Evolutionary conservation across 2,329 filamentous ascomycete genomes (phyloP), one percentile per base, ranked within the genome.

Genomic region (Aspergillus quadricinctus): DNA sequence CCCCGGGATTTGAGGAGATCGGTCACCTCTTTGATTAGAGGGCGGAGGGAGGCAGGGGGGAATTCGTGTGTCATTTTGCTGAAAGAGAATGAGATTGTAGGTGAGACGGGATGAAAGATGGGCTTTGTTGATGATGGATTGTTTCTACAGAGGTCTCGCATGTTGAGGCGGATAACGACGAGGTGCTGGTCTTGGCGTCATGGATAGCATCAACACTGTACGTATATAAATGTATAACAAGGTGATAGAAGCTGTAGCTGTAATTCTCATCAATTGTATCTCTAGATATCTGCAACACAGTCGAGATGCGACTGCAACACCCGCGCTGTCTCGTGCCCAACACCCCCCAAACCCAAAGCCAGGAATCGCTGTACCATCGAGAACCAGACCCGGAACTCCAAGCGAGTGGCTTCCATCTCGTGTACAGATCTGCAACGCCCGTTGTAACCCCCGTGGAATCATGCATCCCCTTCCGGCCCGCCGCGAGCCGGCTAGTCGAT

Each of bases 1-100:
- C 79, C 77, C 54, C 78, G 78, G 46, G 80, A 74, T 61, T 80
- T 82, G 41, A 87, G 77, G 41, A 85, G 76, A 2, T 70, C 66
- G 3, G 79, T 77, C 27, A 86, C 77, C 70, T 84, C 80, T 31
- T 69, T 62, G 10, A 79, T 72, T 31, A 83, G 71, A 4, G 71
- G 65, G 14, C 69, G 73, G 51, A 84, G 59, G n/a, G 62, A 61
- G 1, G 61, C 49, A 0, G 72, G 71, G 3, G 69, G 72, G 50
- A 75, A 74, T 43, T 66, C 63, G 53, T 37, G 31, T 10, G 28
- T 49, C 49, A 19, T 37, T n/a, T 7, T 10, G 50, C 43, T 48
- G 37, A 46, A 41, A n/a, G 43, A 49, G 17, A 48, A 19, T 8
- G 51, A 21, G 31, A 37, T 37, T n/a, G 31, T 37, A 37, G 31